Evolutionary conservation across 1,284 basidiomycete genomes (phyloP).

Genomic region (Melampsora occidentalis): DNA sequence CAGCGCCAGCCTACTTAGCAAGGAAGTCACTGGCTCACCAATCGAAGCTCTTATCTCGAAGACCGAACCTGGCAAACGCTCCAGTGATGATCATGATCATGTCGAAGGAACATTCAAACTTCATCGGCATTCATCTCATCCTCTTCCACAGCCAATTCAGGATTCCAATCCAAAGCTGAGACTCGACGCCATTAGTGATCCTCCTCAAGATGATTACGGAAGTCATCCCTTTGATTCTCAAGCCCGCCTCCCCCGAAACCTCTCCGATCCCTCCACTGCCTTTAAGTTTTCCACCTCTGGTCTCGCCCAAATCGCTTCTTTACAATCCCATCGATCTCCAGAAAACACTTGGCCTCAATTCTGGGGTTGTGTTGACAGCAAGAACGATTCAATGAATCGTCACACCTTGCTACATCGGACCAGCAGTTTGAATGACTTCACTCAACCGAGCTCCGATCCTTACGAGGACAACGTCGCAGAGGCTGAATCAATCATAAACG

Average conservation of each 20-base stretch:
- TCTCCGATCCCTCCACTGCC: slow-evolving; percentile 25
- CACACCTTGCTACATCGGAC: no score
- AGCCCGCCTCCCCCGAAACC: slow-evolving; percentile 27
- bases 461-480: no score
- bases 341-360: slow-evolving; percentile 8
- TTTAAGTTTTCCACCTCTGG: slow-evolving; percentile 1
- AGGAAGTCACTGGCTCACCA: not conserved
- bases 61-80: not conserved
- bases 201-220: not conserved
- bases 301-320: slow-evolving; percentile 9
- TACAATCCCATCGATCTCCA: slow-evolving; percentile 21
- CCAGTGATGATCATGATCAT: not conserved
- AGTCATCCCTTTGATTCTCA: slow-evolving; percentile 23
- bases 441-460: no score
- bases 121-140: not conserved
- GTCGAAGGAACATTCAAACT: not conserved
- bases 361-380: no score
- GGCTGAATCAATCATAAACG: no score
- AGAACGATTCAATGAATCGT: no score
- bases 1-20: not conserved
- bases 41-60: not conserved
- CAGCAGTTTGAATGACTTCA: no score
- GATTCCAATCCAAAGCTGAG: not conserved
- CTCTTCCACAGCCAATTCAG: not conserved
- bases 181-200: no score